phyloP scores from a whole-genome alignment of 2,329 filamentous ascomycete species.

The Paraconiothyrium brasiliense region DNA sequence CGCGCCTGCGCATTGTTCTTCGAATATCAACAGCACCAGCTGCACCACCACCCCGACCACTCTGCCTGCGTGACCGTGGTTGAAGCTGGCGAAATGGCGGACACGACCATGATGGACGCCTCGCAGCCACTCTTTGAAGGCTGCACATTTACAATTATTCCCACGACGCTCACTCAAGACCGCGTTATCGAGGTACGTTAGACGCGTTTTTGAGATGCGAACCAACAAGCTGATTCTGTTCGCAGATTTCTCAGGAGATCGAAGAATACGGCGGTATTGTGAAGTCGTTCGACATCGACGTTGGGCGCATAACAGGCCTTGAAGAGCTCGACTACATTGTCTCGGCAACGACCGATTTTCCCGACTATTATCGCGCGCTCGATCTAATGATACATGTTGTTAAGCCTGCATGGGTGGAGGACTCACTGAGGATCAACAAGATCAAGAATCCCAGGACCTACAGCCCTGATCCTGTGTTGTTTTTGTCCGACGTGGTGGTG shows the following conservation, averaged over 20 bases:
- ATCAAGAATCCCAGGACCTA: slow-evolving; percentile 82
- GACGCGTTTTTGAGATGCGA: slow-evolving; percentile 28
- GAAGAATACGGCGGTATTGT: slow-evolving; percentile 60
- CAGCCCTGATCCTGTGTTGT: slow-evolving; percentile 89
- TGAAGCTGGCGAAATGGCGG: slow-evolving; percentile 38
- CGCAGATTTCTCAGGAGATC: slow-evolving; percentile 58
- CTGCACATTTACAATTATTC: slow-evolving; percentile 55
- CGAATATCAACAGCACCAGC: background rate
- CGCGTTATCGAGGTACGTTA: slow-evolving; percentile 37
- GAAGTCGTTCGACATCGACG: slow-evolving; percentile 49
- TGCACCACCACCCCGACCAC: slow-evolving; percentile 11
- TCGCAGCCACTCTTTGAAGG: slow-evolving; percentile 50
- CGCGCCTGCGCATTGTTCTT: slow-evolving; percentile 2
- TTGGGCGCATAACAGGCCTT: slow-evolving; percentile 53
- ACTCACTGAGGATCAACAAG: slow-evolving; percentile 74
- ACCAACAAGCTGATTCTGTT: slow-evolving; percentile 28
- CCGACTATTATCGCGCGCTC: slow-evolving; percentile 79
- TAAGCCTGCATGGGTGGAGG: slow-evolving; percentile 80
- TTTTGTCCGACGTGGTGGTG: slow-evolving; percentile 85
- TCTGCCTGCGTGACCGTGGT: slow-evolving; percentile 10
- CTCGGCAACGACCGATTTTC: slow-evolving; percentile 86
- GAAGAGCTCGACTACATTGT: slow-evolving; percentile 70
- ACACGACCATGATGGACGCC: slow-evolving; percentile 41
- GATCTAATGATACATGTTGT: slow-evolving; percentile 86
- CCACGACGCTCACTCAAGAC: slow-evolving; percentile 47